A percentile compares a stretch with the other conserved stretches of the same genome.
These are phyloP conservation scores for Candolleomyces eurysporus DNA, from an alignment of 768 basidiomycete genomes.

Conservation along the genomic window DNA sequence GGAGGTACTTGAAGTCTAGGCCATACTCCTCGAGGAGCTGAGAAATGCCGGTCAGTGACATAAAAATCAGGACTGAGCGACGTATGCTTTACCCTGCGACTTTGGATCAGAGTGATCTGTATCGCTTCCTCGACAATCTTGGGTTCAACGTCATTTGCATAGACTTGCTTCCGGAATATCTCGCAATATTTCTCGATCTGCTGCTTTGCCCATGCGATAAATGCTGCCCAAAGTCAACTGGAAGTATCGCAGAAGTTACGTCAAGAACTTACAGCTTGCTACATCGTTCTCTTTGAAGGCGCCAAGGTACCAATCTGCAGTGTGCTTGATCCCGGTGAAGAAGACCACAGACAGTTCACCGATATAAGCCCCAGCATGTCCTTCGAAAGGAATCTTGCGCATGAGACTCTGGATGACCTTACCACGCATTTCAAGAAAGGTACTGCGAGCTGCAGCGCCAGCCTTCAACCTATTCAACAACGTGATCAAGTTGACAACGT, in stretches of 20 bases:
- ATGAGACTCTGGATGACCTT: conserved; percentile 73
- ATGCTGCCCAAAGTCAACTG: conserved; percentile 50
- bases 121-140: conserved; percentile 76
- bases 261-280: conserved; percentile 70
- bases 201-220: conserved; percentile 91
- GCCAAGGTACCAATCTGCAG: conserved; percentile 95
- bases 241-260: neutral
- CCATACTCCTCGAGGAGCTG: conserved; percentile 91
- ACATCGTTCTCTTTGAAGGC: conserved; percentile 96
- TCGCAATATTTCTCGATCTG: conserved; percentile 82
- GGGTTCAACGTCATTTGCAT: conserved; percentile 72
- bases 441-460: conserved; percentile 72
- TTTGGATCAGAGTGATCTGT: conserved; percentile 74
- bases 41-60: neutral
- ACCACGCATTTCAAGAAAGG: conserved; percentile 78
- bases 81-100: conserved; percentile 64
- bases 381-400: conserved; percentile 88
- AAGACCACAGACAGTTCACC: conserved; percentile 85
- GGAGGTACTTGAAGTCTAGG: conserved; percentile 89
- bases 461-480: conserved; percentile 75
- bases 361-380: conserved; percentile 82
- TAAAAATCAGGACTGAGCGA: neutral
- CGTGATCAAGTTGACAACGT: conserved; percentile 66
- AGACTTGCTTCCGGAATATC: conserved; percentile 90
- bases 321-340: conserved; percentile 95